These are phyloP conservation scores for Hymenoscyphus fraxineus DNA, from an alignment of 2,329 filamentous ascomycete species.

Conservation along the genomic window DNA sequence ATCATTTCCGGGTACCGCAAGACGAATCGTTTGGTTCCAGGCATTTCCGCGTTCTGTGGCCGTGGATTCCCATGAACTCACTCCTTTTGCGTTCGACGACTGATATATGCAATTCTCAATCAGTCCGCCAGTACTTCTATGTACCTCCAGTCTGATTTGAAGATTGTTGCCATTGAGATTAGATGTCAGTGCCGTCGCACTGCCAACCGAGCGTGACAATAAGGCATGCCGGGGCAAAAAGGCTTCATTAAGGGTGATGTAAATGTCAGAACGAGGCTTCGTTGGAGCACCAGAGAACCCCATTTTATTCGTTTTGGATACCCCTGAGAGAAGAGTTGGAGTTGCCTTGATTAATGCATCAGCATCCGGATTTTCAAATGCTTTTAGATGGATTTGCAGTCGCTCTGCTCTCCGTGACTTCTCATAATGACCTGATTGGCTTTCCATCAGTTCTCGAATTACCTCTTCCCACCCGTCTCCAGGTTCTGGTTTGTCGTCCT, in stretches of 20 bases:
- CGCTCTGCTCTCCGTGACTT: slow-evolving; percentile 70
- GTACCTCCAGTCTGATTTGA: slow-evolving; percentile 85
- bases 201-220: slow-evolving; percentile 65
- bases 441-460: slow-evolving; percentile 69
- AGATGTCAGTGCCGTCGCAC: slow-evolving; percentile 65
- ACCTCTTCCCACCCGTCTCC: slow-evolving; percentile 69
- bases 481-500: slow-evolving; percentile 54
- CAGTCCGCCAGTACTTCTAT: slow-evolving; percentile 71
- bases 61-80: slow-evolving; percentile 86
- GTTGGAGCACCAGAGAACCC: slow-evolving; percentile 91
- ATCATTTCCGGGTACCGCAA: slow-evolving; percentile 74
- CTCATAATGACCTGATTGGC: slow-evolving; percentile 68
- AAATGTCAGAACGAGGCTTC: slow-evolving; percentile 88
- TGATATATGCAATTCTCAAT: slow-evolving; percentile 86
- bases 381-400: slow-evolving; percentile 72
- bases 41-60: slow-evolving; percentile 72
- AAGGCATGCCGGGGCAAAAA: slow-evolving; percentile 72
- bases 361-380: slow-evolving; percentile 74
- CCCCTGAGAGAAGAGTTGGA: slow-evolving; percentile 78
- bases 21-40: slow-evolving; percentile 85
- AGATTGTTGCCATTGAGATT: slow-evolving; percentile 67
- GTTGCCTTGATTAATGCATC: slow-evolving; percentile 79
- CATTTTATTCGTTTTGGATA: slow-evolving; percentile 80
- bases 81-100: slow-evolving; percentile 72
- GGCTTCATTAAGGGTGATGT: slow-evolving; percentile 78